These are phyloP conservation scores for Centrapalus pauciflorus DNA, from an alignment of 129 eudicot species.

Conservation along the genomic window DNA sequence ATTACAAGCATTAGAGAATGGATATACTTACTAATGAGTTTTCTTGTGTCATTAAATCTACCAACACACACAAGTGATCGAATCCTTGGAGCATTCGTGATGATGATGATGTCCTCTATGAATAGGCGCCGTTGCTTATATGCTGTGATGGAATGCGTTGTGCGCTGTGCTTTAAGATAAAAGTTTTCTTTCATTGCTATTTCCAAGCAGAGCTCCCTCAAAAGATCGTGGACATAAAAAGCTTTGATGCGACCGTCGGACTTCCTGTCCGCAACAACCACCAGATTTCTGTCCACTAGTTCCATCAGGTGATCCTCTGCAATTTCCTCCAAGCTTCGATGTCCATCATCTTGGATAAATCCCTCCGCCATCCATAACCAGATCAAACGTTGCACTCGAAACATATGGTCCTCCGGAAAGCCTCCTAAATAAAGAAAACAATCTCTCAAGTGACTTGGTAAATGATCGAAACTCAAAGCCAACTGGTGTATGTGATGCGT, in stretches of 20 bases:
- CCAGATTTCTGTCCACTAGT: conserved; percentile 6
- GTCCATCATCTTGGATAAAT: neutral
- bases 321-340: neutral
- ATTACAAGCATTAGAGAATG: neutral
- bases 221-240: too few species aligned
- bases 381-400: neutral
- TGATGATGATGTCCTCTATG: neutral
- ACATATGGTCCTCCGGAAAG: neutral
- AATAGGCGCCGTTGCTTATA: too few species aligned
- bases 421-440: too few species aligned
- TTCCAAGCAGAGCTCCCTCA: too few species aligned
- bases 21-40: too few species aligned
- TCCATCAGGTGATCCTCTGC: conserved; percentile 15
- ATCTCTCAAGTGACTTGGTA: conserved; percentile 29
- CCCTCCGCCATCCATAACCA: conserved; percentile 27
- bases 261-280: too few species aligned
- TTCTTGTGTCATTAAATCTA: neutral
- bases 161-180: too few species aligned
- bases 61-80: neutral
- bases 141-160: too few species aligned
- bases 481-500: too few species aligned
- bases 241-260: too few species aligned
- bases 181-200: too few species aligned
- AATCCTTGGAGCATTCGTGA: neutral
- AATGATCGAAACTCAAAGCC: conserved; percentile 25